These are phyloP conservation scores for Mortierella sp. DNA, from an alignment of 371 early-diverging fungal species.

Conservation along the genomic window DNA sequence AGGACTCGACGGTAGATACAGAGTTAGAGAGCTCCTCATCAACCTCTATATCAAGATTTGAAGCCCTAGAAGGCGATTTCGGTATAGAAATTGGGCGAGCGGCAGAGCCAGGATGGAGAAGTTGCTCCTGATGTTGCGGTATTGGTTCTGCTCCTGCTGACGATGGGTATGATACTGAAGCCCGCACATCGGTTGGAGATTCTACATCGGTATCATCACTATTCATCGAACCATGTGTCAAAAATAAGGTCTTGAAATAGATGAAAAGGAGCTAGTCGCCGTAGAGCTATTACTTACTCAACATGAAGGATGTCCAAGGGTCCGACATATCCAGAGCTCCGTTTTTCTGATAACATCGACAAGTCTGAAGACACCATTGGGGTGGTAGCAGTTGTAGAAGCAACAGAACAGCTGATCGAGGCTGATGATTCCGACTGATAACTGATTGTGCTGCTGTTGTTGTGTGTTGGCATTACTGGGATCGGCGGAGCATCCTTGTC, in stretches of 20 bases:
- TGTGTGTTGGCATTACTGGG: conserved; percentile 22
- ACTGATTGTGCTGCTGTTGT: conserved; percentile 7
- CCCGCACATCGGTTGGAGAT: too few relatives aligned
- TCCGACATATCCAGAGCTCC: neutral
- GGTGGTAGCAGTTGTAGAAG: conserved; percentile 8
- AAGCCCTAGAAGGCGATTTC: neutral
- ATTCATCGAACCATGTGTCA: too few relatives aligned
- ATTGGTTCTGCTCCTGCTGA: too few relatives aligned
- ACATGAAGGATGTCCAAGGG: conserved; percentile 1
- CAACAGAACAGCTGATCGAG: conserved; percentile 3
- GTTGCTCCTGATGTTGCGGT: neutral
- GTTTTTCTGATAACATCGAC: conserved; percentile 13
- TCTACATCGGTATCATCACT: too few relatives aligned
- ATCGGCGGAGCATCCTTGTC: conserved; percentile 51
- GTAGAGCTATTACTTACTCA: too few relatives aligned
- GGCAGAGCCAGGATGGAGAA: conserved; percentile 4
- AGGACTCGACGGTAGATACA: conserved; percentile 32
- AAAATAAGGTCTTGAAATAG: too few relatives aligned
- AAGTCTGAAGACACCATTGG: conserved; percentile 3
- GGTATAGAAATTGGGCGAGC: conserved; percentile 11
- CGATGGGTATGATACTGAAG: too few relatives aligned
- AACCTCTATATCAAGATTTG: conserved; percentile 8
- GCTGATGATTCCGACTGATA: conserved; percentile 20
- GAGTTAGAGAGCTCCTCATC: conserved; percentile 26
- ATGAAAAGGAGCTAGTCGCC: too few relatives aligned